phyloP scores from a whole-genome alignment of 345 rosid species.

The Euphorbia pulcherrima region DNA sequence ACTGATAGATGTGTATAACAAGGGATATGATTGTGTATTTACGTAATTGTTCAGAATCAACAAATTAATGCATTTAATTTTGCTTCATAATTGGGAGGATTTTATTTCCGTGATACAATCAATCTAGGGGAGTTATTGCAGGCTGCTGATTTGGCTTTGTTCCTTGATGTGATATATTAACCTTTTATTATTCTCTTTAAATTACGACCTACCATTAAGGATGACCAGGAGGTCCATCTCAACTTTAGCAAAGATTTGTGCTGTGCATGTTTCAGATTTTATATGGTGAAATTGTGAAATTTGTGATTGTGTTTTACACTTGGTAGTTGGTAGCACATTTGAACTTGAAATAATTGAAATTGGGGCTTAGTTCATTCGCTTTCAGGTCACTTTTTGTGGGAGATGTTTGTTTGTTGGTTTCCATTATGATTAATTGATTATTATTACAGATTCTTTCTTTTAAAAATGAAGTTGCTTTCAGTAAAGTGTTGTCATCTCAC shows the following conservation, averaged over 20 bases:
- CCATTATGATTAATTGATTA: background rate
- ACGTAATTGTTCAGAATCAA: constrained; percentile 16
- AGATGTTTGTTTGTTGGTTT: background rate
- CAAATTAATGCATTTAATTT: constrained; percentile 2
- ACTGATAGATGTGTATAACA: constrained; percentile 22
- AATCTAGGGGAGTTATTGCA: constrained; percentile 3
- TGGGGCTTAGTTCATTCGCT: background rate
- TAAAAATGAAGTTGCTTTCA: background rate
- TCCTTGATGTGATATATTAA: background rate
- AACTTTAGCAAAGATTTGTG: background rate
- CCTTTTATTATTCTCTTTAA: background rate
- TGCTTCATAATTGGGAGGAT: constrained; percentile 13
- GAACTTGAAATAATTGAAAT: background rate
- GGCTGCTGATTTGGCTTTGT: constrained; percentile 2
- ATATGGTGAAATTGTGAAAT: background rate
- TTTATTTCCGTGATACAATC: background rate
- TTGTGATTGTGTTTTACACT: background rate
- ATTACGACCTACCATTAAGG: background rate
- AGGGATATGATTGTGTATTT: constrained; percentile 25
- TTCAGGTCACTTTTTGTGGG: background rate
- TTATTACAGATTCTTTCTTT: background rate
- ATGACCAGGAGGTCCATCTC: background rate
- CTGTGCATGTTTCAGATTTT: background rate
- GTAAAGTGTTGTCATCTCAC: background rate
- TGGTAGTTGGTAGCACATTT: background rate